These are phyloP conservation scores for Trametopsis cervina DNA, from an alignment of 768 basidiomycete genomes.

Conservation along the genomic window DNA sequence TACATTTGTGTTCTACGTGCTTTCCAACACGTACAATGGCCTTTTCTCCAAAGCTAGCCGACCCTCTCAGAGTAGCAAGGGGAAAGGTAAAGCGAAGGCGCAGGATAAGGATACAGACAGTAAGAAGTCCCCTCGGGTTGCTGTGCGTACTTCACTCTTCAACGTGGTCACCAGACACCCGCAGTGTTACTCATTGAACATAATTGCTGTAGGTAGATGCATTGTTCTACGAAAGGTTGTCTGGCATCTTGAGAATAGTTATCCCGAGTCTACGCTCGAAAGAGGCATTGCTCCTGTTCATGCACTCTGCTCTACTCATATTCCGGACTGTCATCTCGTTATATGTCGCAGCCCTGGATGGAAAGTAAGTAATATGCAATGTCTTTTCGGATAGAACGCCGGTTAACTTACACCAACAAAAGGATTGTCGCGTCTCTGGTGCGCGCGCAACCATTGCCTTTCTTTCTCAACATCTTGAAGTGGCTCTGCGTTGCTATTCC, in stretches of 20 bases:
- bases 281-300: constrained; percentile 78
- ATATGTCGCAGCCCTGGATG: constrained; percentile 92
- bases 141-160: constrained; percentile 58
- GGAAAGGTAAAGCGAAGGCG: constrained; percentile 21
- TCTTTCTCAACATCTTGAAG: constrained; percentile 77
- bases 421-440: constrained; percentile 96
- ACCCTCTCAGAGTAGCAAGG: constrained; percentile 30
- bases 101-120: constrained; percentile 16
- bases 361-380: constrained; percentile 65
- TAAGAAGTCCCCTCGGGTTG: constrained; percentile 53
- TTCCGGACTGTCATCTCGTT: constrained; percentile 88
- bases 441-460: constrained; percentile 69
- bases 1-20: constrained; percentile 64
- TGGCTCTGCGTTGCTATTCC: constrained; percentile 93
- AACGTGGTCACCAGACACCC: background rate
- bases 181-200: background rate
- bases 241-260: constrained; percentile 73
- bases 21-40: constrained; percentile 55
- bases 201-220: constrained; percentile 65
- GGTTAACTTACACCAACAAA: no score
- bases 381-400: no score
- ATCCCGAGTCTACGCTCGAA: constrained; percentile 82
- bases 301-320: constrained; percentile 86
- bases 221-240: constrained; percentile 78
- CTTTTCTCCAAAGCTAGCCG: constrained; percentile 38